phyloP scores from a whole-genome alignment of 495 filamentous ascomycete species.

The Penicillium manginii region DNA sequence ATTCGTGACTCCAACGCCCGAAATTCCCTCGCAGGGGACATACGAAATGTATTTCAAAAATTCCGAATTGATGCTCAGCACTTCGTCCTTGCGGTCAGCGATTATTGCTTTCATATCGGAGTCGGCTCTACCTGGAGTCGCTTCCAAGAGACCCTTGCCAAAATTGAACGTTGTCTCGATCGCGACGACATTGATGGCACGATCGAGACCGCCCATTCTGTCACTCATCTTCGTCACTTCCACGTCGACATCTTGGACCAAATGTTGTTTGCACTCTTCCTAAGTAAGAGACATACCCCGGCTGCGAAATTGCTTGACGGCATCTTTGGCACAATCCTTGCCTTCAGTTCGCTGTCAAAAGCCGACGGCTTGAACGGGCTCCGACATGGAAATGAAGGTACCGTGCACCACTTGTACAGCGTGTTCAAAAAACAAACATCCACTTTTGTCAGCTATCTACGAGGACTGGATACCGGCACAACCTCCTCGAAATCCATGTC shows the following conservation, averaged over 20 bases:
- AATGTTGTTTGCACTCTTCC: conserved; percentile 74
- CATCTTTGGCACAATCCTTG: conserved; percentile 72
- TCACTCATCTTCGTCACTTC: conserved; percentile 66
- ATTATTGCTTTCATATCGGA: conserved; percentile 78
- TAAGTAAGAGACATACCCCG: conserved; percentile 58
- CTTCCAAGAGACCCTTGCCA: conserved; percentile 67
- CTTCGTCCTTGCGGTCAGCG: conserved; percentile 68
- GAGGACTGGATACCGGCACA: conserved; percentile 52
- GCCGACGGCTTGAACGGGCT: conserved; percentile 43
- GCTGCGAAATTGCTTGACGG: conserved; percentile 76
- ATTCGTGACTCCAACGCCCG: conserved; percentile 60
- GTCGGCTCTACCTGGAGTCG: conserved; percentile 70
- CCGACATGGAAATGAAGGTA: conserved; percentile 43
- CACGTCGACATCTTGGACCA: conserved; percentile 79
- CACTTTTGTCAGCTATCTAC: conserved; percentile 58
- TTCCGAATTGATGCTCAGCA: conserved; percentile 80
- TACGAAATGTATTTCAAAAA: conserved; percentile 53
- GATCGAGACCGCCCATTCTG: conserved; percentile 56
- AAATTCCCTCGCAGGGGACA: conserved; percentile 38
- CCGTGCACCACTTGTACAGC: conserved; percentile 59
- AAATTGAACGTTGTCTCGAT: conserved; percentile 61
- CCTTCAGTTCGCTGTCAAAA: conserved; percentile 61
- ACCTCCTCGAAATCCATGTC: conserved; percentile 37
- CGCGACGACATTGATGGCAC: conserved; percentile 48
- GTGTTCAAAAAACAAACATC: conserved; percentile 68